Evolutionary conservation across 2,329 filamentous ascomycete genomes (phyloP).

Genomic region (Keithomyces neogunnii): DNA sequence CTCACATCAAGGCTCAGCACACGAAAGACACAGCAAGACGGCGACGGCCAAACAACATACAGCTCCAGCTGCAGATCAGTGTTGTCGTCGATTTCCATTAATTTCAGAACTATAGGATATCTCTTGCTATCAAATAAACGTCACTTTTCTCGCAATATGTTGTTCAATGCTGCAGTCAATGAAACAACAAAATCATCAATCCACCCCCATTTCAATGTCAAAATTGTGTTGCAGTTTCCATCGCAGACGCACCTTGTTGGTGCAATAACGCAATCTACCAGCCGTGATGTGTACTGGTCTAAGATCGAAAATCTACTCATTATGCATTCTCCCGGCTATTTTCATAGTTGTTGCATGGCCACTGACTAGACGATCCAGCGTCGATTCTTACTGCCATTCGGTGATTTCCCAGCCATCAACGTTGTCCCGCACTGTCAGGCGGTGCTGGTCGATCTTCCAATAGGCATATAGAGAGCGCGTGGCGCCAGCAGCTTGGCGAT

Average conservation of each 20-base stretch:
- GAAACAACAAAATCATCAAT: not conserved
- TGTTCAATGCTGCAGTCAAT: not conserved
- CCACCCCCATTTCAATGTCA: not conserved
- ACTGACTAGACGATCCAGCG: not conserved
- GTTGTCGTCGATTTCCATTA: conserved; percentile 3
- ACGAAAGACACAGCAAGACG: not conserved
- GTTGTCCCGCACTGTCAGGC: conserved; percentile 59
- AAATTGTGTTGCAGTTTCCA: not conserved
- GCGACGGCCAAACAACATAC: not conserved
- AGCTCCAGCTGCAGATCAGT: not conserved
- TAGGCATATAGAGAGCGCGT: conserved; percentile 54
- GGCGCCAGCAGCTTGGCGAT: conserved; percentile 56
- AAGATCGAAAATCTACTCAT: not conserved
- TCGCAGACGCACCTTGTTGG: conserved; percentile 2
- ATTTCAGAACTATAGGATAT: not conserved
- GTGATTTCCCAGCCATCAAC: conserved; percentile 55
- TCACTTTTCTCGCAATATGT: not conserved
- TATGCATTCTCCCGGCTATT: not conserved
- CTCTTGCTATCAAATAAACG: conserved; percentile 1
- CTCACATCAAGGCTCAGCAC: not conserved
- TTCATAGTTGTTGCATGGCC: not conserved
- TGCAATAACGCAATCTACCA: not conserved
- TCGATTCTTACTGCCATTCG: conserved; percentile 37
- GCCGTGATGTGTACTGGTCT: not conserved
- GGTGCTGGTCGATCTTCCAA: conserved; percentile 64